These are phyloP conservation scores for Viridothelium virens DNA, from an alignment of 495 filamentous ascomycete species.

Conservation along the genomic window DNA sequence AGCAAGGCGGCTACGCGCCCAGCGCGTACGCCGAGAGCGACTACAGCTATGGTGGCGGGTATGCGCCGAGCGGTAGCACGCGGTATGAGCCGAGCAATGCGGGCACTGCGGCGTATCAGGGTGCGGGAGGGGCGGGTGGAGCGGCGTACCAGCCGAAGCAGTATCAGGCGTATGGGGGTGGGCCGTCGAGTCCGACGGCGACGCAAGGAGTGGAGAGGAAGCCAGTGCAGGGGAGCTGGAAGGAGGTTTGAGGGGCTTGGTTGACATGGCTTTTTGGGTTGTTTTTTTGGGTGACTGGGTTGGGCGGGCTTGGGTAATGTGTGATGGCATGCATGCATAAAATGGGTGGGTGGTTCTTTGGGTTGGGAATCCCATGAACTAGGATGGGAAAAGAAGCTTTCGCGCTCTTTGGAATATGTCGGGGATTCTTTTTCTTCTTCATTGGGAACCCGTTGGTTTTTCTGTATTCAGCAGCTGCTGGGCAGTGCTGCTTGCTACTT, in stretches of 20 bases:
- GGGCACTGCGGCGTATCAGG: background rate
- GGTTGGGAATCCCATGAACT: no score
- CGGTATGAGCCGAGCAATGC: constrained; percentile 18
- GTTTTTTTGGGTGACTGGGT: no score
- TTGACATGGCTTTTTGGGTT: background rate
- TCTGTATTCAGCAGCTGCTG: constrained; percentile 1
- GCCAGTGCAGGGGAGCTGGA: constrained; percentile 31
- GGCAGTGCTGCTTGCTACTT: background rate
- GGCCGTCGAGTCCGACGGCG: background rate
- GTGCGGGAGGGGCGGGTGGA: constrained; percentile 14
- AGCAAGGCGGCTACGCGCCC: constrained; percentile 14
- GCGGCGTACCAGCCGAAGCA: constrained; percentile 13
- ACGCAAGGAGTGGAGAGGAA: constrained; percentile 21
- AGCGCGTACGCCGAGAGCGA: constrained; percentile 6
- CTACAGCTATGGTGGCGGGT: background rate
- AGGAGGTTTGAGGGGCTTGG: constrained; percentile 25
- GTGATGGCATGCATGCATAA: background rate
- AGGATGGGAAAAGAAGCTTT: no score
- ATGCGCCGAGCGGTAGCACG: constrained; percentile 9
- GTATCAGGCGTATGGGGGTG: constrained; percentile 4
- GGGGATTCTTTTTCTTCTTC: no score
- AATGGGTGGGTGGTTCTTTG: no score
- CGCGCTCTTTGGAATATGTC: no score
- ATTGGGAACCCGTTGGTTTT: background rate
- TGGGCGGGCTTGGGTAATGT: no score